phyloP scores from a whole-genome alignment of 2,329 filamentous ascomycete genomes.

The Colletotrichum falcatum region DNA sequence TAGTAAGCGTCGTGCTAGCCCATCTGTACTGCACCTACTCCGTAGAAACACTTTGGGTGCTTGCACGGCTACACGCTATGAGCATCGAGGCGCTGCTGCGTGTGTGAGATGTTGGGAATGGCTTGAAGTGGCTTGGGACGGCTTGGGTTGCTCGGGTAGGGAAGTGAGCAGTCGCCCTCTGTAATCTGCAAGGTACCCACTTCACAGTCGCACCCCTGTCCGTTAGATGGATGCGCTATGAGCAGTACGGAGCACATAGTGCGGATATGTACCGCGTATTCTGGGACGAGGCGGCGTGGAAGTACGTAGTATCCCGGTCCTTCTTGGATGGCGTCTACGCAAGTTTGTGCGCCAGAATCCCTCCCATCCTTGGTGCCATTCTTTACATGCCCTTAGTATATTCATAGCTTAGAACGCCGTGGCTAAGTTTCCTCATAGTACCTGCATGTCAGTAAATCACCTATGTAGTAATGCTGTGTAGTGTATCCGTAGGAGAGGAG shows the following conservation, averaged over 20 bases:
- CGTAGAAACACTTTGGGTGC: neutral
- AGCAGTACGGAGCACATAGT: neutral
- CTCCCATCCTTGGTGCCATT: constrained; percentile 11
- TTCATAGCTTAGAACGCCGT: constrained; percentile 15
- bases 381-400: constrained; percentile 17
- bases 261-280: too few species aligned
- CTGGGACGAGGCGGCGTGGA: neutral
- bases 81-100: constrained; percentile 5
- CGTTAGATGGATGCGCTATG: constrained; percentile 2
- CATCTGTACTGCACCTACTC: neutral
- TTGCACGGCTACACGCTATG: neutral
- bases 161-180: neutral
- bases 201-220: neutral
- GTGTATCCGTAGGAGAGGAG: neutral
- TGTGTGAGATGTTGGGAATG: constrained; percentile 1
- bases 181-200: constrained; percentile 18
- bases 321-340: neutral
- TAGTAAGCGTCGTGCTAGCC: neutral
- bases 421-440: neutral
- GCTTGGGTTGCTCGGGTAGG: constrained; percentile 17
- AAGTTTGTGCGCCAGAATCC: neutral
- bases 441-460: neutral
- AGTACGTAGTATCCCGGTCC: neutral
- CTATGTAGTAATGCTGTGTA: neutral
- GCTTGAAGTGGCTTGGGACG: neutral